These are phyloP conservation scores for Agaricus sinodeliciosus DNA, from an alignment of 768 basidiomycete species.

Conservation along the genomic window DNA sequence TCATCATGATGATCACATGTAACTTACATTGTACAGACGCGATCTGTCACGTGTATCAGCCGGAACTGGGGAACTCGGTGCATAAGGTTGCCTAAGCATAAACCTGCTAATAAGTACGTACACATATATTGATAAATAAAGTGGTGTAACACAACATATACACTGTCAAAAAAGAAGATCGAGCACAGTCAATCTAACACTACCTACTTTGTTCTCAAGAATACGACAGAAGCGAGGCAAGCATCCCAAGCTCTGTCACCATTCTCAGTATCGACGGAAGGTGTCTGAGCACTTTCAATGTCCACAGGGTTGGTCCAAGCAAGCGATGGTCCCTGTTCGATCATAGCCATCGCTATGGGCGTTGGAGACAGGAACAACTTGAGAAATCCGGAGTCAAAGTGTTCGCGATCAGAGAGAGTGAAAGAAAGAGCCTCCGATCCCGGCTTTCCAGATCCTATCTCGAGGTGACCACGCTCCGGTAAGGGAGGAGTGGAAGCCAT, in stretches of 20 bases:
- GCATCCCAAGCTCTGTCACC: conserved; percentile 26
- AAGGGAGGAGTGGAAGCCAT: conserved; percentile 35
- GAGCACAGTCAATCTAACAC: background rate
- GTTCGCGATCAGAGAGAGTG: conserved; percentile 26
- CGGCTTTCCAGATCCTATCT: conserved; percentile 35
- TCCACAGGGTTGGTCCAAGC: conserved; percentile 11
- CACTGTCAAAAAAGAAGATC: background rate
- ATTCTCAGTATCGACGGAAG: conserved; percentile 5
- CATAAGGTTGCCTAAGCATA: too few relatives aligned
- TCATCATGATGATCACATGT: too few relatives aligned
- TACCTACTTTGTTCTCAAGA: conserved; percentile 11
- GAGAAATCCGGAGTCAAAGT: conserved; percentile 42
- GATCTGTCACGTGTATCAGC: too few relatives aligned
- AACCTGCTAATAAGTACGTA: too few relatives aligned
- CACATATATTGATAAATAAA: too few relatives aligned
- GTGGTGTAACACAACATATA: too few relatives aligned
- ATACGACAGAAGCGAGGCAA: conserved; percentile 20
- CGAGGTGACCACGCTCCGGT: conserved; percentile 28
- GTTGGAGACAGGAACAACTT: conserved; percentile 52
- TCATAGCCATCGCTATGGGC: conserved; percentile 39
- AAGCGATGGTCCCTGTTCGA: conserved; percentile 35
- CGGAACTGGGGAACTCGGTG: too few relatives aligned
- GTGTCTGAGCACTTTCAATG: conserved; percentile 6
- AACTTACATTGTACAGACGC: too few relatives aligned
- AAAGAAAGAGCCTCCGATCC: conserved; percentile 45